Evolutionary conservation across 495 filamentous ascomycete species (phyloP), one percentile per base, ranked within the genome.

Genomic region (Penicillium coffeae): DNA sequence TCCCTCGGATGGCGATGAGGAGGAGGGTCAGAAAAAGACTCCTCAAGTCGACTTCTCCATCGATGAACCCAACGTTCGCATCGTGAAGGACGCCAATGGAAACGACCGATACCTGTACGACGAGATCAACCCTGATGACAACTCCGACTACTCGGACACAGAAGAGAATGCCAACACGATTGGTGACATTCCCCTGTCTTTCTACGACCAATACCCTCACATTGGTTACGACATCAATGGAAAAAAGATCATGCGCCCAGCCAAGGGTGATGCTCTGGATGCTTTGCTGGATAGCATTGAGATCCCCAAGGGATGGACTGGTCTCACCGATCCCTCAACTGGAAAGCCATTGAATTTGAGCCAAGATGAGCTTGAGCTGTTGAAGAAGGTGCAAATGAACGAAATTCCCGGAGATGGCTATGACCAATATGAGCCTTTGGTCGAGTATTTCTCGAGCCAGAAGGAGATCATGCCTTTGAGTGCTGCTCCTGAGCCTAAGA

Each of bases 191-290:
- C 89, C 92, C 10, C 67, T 97, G 15, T 84, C 85, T 21, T 96
- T 95, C 70, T 98, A 98, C 76, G 92, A 97, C 62, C 85, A 87
- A 38, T 97, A 96, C 62, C 93, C 94, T 45, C 93, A 98, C 65
- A 96, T 98, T 64, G 93, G 93, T 35, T 98, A 98, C 68, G 88
- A 96, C 63, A 96, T 98, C 68, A 95, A 98, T 70, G 93, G 93
- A 65, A 96, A 90, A 76, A 95, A 88, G 67, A 94, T 98, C 47
- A 85, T 94, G 83, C 88, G 93, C 38, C 93, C 93, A 2, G 93
- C 93, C 22, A 90, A 89, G 61, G 93, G 93, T 27, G 86, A 94
- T 62, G 93, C 94, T 33, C 72, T 98, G 22, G 94, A 98, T 79
- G 89, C 89, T 5, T 75, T 98, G 36, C 77, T 98, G 21, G 91